Evolutionary conservation across 139 green algal species (phyloP).

Genomic region (Picochlorum sp.): DNA sequence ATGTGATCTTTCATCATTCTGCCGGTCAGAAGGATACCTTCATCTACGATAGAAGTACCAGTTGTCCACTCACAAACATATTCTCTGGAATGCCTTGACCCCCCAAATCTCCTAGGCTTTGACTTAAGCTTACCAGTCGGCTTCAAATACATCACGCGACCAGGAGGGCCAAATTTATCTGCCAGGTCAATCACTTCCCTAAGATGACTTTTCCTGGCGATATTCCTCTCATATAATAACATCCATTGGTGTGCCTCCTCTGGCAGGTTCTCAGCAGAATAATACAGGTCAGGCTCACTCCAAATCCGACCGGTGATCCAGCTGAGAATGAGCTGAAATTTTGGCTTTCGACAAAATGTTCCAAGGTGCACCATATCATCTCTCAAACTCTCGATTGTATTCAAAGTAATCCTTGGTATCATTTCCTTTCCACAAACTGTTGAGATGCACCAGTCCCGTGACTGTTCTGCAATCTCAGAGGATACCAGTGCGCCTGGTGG

Average conservation of each 20-base stretch:
- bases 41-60: slow-evolving; percentile 6
- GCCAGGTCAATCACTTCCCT: not conserved
- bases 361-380: slow-evolving; percentile 38
- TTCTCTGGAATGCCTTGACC: slow-evolving; percentile 1
- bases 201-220: not conserved
- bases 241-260: slow-evolving; percentile 3
- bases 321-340: slow-evolving; percentile 22
- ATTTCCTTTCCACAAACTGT: slow-evolving; percentile 44
- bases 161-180: not conserved
- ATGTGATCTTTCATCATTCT: slow-evolving; percentile 46
- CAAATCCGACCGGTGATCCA: slow-evolving; percentile 19
- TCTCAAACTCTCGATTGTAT: slow-evolving; percentile 29
- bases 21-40: slow-evolving; percentile 35
- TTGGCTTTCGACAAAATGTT: slow-evolving; percentile 29
- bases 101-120: not conserved
- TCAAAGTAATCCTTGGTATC: slow-evolving; percentile 45
- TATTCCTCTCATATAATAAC: not conserved
- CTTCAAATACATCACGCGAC: slow-evolving; percentile 13
- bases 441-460: slow-evolving; percentile 25
- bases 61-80: slow-evolving; percentile 17
- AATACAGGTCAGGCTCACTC: slow-evolving; percentile 38
- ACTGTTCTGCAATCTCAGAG: slow-evolving; percentile 2
- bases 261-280: not conserved
- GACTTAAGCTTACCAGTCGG: not conserved
- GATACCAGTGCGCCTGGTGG: slow-evolving; percentile 36